These are phyloP conservation scores for Aurinia saxatilis DNA, from an alignment of 345 rosid species.

Conservation along the genomic window DNA sequence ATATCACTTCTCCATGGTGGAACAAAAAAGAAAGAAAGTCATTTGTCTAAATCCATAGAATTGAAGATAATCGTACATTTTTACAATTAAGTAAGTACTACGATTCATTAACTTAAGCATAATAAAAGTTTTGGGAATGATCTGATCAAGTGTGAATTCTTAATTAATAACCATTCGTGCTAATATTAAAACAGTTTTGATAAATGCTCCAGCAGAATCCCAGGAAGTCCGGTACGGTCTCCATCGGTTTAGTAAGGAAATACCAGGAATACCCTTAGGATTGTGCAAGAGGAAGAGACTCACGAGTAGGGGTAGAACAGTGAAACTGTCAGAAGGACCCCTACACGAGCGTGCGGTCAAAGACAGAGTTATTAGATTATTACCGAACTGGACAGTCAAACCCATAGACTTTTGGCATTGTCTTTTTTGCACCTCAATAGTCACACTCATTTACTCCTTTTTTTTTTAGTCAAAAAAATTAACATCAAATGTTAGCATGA, in stretches of 20 bases:
- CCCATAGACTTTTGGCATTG: slow-evolving; percentile 30
- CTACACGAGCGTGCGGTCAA: slow-evolving; percentile 35
- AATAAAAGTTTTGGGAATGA: not conserved
- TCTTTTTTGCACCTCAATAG: slow-evolving; percentile 13
- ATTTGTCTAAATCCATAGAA: not conserved
- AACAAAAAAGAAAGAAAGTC: not conserved
- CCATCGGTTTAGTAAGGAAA: not conserved
- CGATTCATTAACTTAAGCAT: not conserved
- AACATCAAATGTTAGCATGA: not conserved
- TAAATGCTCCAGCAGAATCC: slow-evolving; percentile 24
- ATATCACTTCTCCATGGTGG: not conserved
- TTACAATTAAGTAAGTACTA: not conserved
- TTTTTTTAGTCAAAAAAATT: not conserved
- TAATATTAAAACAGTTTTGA: slow-evolving; percentile 9
- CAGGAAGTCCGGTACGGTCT: slow-evolving; percentile 23
- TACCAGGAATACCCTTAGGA: slow-evolving; percentile 3
- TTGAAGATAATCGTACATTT: not conserved
- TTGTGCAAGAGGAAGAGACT: not conserved
- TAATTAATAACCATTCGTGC: slow-evolving; percentile 22
- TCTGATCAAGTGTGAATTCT: slow-evolving; percentile 6
- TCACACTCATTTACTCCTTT: slow-evolving; percentile 11
- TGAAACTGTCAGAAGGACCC: slow-evolving; percentile 24
- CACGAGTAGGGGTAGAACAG: slow-evolving; percentile 27
- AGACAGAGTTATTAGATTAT: slow-evolving; percentile 31
- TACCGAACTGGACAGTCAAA: slow-evolving; percentile 29